Evolutionary conservation across 768 basidiomycete species (phyloP), one percentile per base, ranked within the genome.

Genomic region (Tulasnella calospora): DNA sequence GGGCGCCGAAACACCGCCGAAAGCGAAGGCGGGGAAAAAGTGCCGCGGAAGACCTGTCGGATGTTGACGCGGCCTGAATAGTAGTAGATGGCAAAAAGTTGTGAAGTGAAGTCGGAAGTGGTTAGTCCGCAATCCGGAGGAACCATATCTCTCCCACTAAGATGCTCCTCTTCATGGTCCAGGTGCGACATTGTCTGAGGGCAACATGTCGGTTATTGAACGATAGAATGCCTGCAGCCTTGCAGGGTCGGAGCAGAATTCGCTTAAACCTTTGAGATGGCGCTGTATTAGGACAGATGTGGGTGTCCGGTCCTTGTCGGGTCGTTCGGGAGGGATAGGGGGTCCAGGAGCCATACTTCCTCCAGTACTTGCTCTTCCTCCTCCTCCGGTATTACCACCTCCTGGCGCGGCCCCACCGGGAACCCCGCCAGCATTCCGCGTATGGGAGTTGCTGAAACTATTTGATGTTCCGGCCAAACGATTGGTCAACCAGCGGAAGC

Each of bases 401-500:
- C 30, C n/a, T 35, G 47, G 51, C 2, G 33, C 75, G 9, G 36
- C 23, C 19, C 73, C 73, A 12, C 40, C 73, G 17, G 15, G 44
- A 30, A 2, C 33, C 33, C 8, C 73, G 2, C 38, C 44, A 27
- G 61, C 27, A 35, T 35, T 67, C 33, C 61, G 27, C 38, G 71
- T 40, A 23, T 40, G 44, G n/a, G 71, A 72, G 47, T 70, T 33
- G 40, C 55, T 51, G 35, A 57, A 51, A 67, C 74, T 67, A 38
- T 78, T 78, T 44, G 77, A 78, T 35, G 91, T 88, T 3, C 89
- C 91, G 87, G 94, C 92, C 78, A 96, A 85, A 33, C 95, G 87
- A 83, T 98, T 98, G 76, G 93, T 96, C 81, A 95, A 86, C 87
- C 96, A 97, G 79, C 95, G 84, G 84, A 95, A 96, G 0, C 96